A percentile compares a stretch with the other conserved stretches of the same genome.
phyloP scores from a whole-genome alignment of 2,329 filamentous ascomycete genomes.

The Rhynchosporium secalis region DNA sequence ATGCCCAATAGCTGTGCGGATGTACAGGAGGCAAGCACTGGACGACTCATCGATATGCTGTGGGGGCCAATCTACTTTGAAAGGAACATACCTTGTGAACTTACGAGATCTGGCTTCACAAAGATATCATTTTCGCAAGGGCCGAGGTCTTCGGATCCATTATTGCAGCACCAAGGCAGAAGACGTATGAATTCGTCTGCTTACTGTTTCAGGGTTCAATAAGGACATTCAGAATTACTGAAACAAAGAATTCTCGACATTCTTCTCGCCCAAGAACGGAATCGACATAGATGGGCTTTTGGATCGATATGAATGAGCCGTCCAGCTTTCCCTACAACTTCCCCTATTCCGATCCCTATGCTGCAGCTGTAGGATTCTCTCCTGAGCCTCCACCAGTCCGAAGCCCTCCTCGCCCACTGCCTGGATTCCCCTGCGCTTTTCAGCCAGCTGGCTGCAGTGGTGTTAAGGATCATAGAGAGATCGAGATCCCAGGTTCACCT shows the following conservation, averaged over 20 bases:
- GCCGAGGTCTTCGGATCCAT: too few relatives aligned
- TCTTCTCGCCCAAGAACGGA: slow-evolving; percentile 64
- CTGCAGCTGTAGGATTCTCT: slow-evolving; percentile 50
- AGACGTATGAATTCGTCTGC: too few relatives aligned
- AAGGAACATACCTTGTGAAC: too few relatives aligned
- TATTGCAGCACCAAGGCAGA: too few relatives aligned
- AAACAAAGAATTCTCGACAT: slow-evolving; percentile 64
- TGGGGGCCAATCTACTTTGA: too few relatives aligned
- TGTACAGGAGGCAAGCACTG: too few relatives aligned
- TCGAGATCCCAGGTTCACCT: slow-evolving; percentile 1
- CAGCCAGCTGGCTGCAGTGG: slow-evolving; percentile 52
- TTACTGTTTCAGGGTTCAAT: slow-evolving; percentile 53
- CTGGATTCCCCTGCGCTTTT: slow-evolving; percentile 68
- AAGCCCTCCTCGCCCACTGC: slow-evolving; percentile 61
- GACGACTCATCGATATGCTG: too few relatives aligned
- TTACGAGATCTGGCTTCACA: too few relatives aligned
- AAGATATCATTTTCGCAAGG: too few relatives aligned
- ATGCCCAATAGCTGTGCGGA: too few relatives aligned
- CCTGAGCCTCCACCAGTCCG: slow-evolving; percentile 64
- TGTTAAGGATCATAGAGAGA: slow-evolving; percentile 30
- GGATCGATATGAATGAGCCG: slow-evolving; percentile 71
- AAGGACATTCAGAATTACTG: slow-evolving; percentile 65
- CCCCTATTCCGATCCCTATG: slow-evolving; percentile 50
- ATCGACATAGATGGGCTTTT: slow-evolving; percentile 74
- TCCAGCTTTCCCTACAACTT: slow-evolving; percentile 48